Conservation (phyloP, 225 moss, liverwort and hornwort species). For the Marchantia polymorpha region DNA sequence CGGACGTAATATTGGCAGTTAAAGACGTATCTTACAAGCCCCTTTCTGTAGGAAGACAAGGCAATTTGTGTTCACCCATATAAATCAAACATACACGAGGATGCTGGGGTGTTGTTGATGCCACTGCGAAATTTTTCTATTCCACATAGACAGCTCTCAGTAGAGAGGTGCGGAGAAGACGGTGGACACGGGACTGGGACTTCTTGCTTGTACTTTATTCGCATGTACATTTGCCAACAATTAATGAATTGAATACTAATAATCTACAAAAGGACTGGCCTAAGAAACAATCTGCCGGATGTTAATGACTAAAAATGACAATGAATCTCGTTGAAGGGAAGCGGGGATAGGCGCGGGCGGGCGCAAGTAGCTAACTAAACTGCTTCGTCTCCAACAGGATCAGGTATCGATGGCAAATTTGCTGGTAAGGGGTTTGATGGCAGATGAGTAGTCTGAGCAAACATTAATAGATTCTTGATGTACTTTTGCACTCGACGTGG, state of each 20-base stretch:
- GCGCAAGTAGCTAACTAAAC: slow-evolving; percentile 28
- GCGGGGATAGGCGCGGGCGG: too few species aligned
- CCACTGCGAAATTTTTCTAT: too few species aligned
- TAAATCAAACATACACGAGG: too few species aligned
- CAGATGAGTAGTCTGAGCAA: slow-evolving; percentile 35
- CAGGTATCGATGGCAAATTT: slow-evolving; percentile 4
- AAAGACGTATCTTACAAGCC: too few species aligned
- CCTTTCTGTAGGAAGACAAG: too few species aligned
- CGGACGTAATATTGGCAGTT: too few species aligned
- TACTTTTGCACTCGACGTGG: slow-evolving; percentile 51
- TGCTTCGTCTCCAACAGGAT: slow-evolving; percentile 40
- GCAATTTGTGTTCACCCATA: too few species aligned
- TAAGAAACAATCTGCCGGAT: neutral
- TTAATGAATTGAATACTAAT: slow-evolving; percentile 39
- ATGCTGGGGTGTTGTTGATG: too few species aligned
- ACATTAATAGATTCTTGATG: slow-evolving; percentile 50
- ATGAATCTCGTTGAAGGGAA: neutral
- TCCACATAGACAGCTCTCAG: too few species aligned
- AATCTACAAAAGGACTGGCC: slow-evolving; percentile 28
- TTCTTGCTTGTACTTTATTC: slow-evolving; percentile 22
- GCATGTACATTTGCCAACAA: slow-evolving; percentile 38
- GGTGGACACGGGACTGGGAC: too few species aligned
- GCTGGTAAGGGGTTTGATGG: neutral
- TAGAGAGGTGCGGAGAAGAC: too few species aligned
- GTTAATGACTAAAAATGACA: neutral